Conservation (phyloP, 2,329 filamentous ascomycete species). For the Lachnellula suecica region DNA sequence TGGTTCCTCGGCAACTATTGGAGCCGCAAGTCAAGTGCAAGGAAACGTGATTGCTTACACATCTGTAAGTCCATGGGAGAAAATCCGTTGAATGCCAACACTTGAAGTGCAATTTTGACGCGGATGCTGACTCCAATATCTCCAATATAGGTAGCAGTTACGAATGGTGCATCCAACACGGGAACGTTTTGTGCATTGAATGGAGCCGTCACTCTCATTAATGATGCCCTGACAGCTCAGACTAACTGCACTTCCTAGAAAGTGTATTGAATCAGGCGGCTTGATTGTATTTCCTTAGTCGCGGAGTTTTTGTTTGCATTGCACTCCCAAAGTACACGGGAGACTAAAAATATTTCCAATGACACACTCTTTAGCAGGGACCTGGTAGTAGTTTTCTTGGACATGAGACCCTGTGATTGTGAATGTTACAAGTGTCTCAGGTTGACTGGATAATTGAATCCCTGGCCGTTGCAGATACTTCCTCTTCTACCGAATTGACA, state of each 20-base stretch:
- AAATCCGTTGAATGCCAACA: neutral
- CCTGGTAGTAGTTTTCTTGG: no score
- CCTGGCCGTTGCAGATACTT: no score
- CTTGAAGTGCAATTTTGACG: neutral
- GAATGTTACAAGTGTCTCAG: no score
- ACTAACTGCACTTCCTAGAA: conserved; percentile 3
- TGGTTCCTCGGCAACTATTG: conserved; percentile 17
- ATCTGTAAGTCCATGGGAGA: conserved; percentile 5
- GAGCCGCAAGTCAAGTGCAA: neutral
- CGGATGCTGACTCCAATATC: neutral
- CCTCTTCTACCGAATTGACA: no score
- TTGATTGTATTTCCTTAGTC: no score
- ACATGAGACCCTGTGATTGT: no score
- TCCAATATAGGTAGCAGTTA: neutral
- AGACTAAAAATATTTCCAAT: no score
- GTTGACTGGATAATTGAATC: no score
- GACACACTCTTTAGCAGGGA: no score
- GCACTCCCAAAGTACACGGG: no score
- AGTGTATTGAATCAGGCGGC: no score
- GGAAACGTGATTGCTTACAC: conserved; percentile 12
- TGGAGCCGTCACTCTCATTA: conserved; percentile 10
- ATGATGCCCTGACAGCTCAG: conserved; percentile 5
- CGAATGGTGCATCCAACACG: conserved; percentile 1
- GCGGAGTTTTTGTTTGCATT: no score
- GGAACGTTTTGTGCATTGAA: conserved; percentile 12